These are phyloP conservation scores for Rubia peregrina DNA, from an alignment of 305 asterid species.

Conservation along the genomic window DNA sequence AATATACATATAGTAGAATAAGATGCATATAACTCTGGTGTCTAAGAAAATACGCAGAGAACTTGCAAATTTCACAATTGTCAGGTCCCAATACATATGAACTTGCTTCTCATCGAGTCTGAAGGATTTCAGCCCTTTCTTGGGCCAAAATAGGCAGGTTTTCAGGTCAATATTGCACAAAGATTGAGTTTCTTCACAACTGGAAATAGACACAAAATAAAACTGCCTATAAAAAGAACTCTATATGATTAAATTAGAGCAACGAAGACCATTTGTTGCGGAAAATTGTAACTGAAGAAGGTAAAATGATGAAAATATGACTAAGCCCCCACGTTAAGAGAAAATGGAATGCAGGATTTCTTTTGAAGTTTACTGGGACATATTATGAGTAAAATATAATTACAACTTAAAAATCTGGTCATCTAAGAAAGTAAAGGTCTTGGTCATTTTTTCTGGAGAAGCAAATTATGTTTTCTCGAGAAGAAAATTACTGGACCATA, in stretches of 20 bases:
- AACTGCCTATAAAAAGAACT: slow-evolving; percentile 21
- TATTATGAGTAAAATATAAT: no score
- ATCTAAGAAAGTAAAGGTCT: no score
- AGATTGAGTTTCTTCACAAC: slow-evolving; percentile 30
- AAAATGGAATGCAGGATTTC: no score
- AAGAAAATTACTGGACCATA: no score
- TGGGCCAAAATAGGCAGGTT: slow-evolving; percentile 91
- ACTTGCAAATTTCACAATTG: slow-evolving; percentile 43
- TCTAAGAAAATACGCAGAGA: slow-evolving; percentile 47
- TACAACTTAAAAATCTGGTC: no score
- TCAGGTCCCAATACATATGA: slow-evolving; percentile 73
- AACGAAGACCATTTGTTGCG: slow-evolving; percentile 9
- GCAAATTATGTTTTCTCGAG: no score
- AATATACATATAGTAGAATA: no score
- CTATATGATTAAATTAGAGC: slow-evolving; percentile 10
- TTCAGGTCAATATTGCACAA: slow-evolving; percentile 77
- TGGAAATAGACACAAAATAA: not conserved
- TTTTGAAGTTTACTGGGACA: no score
- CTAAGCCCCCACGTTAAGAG: no score
- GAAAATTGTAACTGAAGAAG: slow-evolving; percentile 13
- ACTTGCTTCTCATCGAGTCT: slow-evolving; percentile 42
- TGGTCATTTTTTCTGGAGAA: no score
- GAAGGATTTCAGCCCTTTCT: slow-evolving; percentile 65
- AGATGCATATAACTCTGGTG: slow-evolving; percentile 30
- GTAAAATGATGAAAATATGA: slow-evolving; percentile 17